Evolutionary conservation across 1,284 basidiomycete species (phyloP).

Genomic region (Tilletia horrida): DNA sequence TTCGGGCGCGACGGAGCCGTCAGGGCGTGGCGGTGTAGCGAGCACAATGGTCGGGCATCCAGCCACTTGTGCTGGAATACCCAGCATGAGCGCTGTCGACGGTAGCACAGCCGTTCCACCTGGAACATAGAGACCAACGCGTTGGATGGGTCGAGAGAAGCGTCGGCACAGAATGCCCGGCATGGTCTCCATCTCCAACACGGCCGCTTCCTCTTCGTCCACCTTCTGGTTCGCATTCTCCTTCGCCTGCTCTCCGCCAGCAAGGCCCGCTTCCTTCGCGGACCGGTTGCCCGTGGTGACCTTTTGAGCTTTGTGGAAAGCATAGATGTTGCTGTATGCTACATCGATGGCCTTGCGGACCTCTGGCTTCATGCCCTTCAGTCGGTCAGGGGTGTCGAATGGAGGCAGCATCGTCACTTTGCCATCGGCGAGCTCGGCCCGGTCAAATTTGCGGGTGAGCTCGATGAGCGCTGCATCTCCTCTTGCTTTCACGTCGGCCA

Average conservation of each 20-base stretch:
- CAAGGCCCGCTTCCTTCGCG: constrained; percentile 28
- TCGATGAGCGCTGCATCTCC: constrained; percentile 86
- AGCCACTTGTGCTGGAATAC: constrained; percentile 95
- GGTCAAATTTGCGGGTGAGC: constrained; percentile 90
- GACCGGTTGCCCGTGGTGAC: constrained; percentile 60
- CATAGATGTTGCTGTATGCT: constrained; percentile 83
- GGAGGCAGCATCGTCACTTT: constrained; percentile 52
- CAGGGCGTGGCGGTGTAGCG: constrained; percentile 80
- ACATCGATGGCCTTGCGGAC: constrained; percentile 80
- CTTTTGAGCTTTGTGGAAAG: constrained; percentile 55
- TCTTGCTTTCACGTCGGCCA: constrained; percentile 75
- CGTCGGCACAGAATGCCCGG: constrained; percentile 72
- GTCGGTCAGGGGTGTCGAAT: constrained; percentile 59
- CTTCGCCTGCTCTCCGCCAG: constrained; percentile 6
- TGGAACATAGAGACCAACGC: constrained; percentile 95
- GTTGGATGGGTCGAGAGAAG: constrained; percentile 86
- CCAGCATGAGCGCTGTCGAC: constrained; percentile 95
- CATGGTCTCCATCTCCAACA: constrained; percentile 88
- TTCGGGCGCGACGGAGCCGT: constrained; percentile 52
- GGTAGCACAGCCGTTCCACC: constrained; percentile 95
- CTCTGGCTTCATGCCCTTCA: constrained; percentile 45
- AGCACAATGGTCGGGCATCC: constrained; percentile 88
- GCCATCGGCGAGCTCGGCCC: constrained; percentile 63
- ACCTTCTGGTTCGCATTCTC: constrained; percentile 15
- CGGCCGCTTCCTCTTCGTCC: constrained; percentile 63